Conservation (phyloP, 129 eudicot genomes). For the Chrysanthemum seticuspe region DNA sequence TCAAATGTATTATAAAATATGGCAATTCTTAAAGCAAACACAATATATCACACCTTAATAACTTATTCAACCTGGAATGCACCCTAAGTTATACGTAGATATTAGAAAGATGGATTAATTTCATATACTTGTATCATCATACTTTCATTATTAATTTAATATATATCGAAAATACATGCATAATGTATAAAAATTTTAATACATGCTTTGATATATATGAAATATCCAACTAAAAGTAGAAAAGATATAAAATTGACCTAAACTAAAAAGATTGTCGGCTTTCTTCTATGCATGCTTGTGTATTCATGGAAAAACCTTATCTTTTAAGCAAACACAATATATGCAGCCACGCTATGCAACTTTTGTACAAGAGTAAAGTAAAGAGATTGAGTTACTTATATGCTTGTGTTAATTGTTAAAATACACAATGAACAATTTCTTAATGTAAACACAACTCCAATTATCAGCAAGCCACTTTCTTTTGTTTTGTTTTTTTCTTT, state of each 20-base stretch:
- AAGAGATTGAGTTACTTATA: not conserved
- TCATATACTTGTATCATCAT: no score
- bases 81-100: not conserved
- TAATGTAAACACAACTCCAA: slow-evolving; percentile 6
- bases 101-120: not conserved
- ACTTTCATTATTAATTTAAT: no score
- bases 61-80: not conserved
- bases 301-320: not conserved
- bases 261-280: no score
- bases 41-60: not conserved
- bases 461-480: slow-evolving; percentile 16
- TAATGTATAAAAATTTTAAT: no score
- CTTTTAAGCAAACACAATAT: not conserved
- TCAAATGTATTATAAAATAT: not conserved
- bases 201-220: no score
- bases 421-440: not conserved
- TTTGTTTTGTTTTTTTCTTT: slow-evolving; percentile 12
- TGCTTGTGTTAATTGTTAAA: slow-evolving; percentile 15
- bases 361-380: not conserved
- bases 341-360: not conserved
- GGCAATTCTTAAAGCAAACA: not conserved
- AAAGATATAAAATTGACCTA: no score
- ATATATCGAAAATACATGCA: no score
- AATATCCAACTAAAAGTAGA: no score
- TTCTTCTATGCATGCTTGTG: not conserved